Conservation (phyloP, 106 monocot genomes). For the Acorus calamus region DNA sequence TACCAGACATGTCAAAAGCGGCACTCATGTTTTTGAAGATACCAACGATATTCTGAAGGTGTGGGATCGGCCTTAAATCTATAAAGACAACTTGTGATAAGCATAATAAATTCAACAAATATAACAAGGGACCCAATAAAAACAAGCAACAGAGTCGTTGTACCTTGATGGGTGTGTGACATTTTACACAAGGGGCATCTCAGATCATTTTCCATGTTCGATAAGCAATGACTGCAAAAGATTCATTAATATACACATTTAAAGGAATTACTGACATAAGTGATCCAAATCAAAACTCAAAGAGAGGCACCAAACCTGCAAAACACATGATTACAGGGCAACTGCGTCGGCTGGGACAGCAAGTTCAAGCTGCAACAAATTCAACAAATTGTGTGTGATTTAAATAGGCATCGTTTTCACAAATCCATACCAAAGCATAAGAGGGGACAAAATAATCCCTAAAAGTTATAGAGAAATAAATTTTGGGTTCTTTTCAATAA, state of each 20-base stretch:
- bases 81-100: conserved; percentile 1
- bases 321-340: conserved; percentile 55
- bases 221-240: conserved; percentile 47
- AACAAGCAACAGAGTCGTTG: neutral
- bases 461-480: too few species aligned
- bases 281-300: neutral
- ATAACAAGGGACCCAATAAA: neutral
- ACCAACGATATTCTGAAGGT: conserved; percentile 46
- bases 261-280: neutral
- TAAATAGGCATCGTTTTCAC: too few species aligned
- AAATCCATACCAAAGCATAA: too few species aligned
- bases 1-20: conserved; percentile 44
- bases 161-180: conserved; percentile 49
- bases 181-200: conserved; percentile 48
- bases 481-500: too few species aligned
- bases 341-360: conserved; percentile 34
- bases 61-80: conserved; percentile 58
- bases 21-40: conserved; percentile 66
- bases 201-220: conserved; percentile 9
- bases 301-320: conserved; percentile 38
- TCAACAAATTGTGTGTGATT: too few species aligned
- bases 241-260: neutral
- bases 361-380: conserved; percentile 44
- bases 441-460: too few species aligned
- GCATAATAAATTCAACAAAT: neutral